Percentiles rank a stretch among this genome's conserved stretches.
Conservation (phyloP, 495 filamentous ascomycete species). For the Pyrenula aspistea region DNA sequence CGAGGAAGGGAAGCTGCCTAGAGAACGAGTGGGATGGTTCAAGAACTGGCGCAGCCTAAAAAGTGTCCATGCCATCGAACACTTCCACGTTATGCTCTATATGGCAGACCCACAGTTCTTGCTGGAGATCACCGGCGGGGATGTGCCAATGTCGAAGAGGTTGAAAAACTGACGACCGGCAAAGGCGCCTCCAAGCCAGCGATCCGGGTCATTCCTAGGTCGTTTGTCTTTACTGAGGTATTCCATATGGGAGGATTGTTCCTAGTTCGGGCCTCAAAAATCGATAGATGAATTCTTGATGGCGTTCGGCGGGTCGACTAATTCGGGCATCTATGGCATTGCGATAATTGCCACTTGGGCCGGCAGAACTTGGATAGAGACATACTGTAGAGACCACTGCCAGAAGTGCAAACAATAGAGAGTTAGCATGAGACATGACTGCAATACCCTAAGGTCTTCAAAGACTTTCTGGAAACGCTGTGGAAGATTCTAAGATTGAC, state of each 20-base stretch:
- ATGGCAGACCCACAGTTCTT: constrained; percentile 60
- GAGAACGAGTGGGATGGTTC: constrained; percentile 63
- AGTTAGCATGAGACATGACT: too few species aligned
- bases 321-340: not conserved
- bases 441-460: too few species aligned
- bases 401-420: too few species aligned
- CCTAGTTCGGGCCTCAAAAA: too few species aligned
- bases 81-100: constrained; percentile 86
- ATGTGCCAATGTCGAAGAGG: constrained; percentile 44
- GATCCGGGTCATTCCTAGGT: too few species aligned
- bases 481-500: too few species aligned
- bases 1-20: constrained; percentile 1
- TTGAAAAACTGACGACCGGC: constrained; percentile 9
- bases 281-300: not conserved
- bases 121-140: constrained; percentile 58
- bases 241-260: too few species aligned
- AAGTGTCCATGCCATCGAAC: constrained; percentile 76
- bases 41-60: constrained; percentile 80
- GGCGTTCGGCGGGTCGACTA: not conserved
- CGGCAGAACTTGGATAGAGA: not conserved
- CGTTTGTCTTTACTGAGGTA: too few species aligned
- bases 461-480: too few species aligned
- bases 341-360: not conserved
- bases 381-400: not conserved
- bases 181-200: too few species aligned